These are phyloP conservation scores for Xylariales sp. DNA, from an alignment of 2,329 filamentous ascomycete species.

Conservation along the genomic window DNA sequence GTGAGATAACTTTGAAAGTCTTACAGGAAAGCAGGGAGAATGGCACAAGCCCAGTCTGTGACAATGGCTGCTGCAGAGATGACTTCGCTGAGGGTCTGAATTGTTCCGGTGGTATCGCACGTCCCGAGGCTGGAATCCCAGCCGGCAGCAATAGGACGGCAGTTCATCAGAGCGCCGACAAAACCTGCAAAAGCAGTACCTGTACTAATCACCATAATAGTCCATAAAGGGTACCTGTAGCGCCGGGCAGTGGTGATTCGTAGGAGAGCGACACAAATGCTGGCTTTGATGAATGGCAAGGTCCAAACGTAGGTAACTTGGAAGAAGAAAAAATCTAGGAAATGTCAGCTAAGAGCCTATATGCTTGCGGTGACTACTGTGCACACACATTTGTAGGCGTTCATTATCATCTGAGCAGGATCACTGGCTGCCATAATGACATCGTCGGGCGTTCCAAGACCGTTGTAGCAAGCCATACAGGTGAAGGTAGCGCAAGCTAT, in stretches of 20 bases:
- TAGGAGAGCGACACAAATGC: conserved; percentile 16
- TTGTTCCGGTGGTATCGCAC: neutral
- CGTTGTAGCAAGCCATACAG: conserved; percentile 10
- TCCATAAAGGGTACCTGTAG: conserved; percentile 15
- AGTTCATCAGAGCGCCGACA: conserved; percentile 9
- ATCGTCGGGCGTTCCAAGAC: conserved; percentile 8
- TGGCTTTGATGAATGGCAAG: conserved; percentile 15
- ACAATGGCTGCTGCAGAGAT: conserved; percentile 13
- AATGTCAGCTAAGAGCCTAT: neutral
- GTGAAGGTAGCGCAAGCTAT: conserved; percentile 10
- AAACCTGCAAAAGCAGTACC: conserved; percentile 10
- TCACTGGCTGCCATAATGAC: neutral
- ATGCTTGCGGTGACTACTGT: no score
- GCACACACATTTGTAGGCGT: neutral
- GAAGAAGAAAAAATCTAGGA: conserved; percentile 12
- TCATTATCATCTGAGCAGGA: neutral
- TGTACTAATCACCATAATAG: conserved; percentile 12
- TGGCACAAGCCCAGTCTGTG: conserved; percentile 12
- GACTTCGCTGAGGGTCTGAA: conserved; percentile 5
- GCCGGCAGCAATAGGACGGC: conserved; percentile 13
- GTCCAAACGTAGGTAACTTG: conserved; percentile 11
- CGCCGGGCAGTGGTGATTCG: conserved; percentile 13
- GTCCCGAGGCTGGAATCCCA: conserved; percentile 8
- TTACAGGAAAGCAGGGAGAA: conserved; percentile 5
- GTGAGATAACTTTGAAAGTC: no score